Evolutionary conservation across 257 asterid genomes (phyloP).

Genomic region (Solanum etuberosum): DNA sequence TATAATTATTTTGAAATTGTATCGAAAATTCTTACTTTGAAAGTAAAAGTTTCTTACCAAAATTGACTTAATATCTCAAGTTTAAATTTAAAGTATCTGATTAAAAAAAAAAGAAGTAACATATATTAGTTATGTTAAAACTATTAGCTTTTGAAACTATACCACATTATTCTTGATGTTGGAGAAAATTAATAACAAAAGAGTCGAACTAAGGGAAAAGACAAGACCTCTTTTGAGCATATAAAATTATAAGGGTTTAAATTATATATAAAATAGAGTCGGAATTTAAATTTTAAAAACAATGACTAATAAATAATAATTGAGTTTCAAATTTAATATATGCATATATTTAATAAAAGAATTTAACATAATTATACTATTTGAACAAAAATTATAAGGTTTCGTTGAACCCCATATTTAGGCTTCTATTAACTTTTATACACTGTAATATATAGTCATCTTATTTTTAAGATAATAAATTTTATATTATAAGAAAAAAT

Average conservation of each 20-base stretch:
- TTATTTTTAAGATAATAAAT: not conserved
- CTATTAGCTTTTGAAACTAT: slow-evolving; percentile 1
- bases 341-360: too few species aligned
- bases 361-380: not conserved
- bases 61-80: too few species aligned
- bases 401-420: not conserved
- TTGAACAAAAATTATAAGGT: not conserved
- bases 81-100: too few species aligned
- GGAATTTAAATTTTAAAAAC: not conserved
- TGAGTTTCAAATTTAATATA: not conserved
- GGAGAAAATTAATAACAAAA: not conserved
- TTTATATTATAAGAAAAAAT: not conserved
- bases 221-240: not conserved
- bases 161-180: not conserved
- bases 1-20: too few species aligned
- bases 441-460: not conserved
- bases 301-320: not conserved
- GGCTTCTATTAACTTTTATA: not conserved
- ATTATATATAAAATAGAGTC: not conserved
- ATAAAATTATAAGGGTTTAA: not conserved
- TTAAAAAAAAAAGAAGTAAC: too few species aligned
- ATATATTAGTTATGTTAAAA: not conserved
- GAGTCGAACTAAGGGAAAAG: not conserved
- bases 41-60: not conserved
- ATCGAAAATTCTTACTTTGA: too few species aligned